Base-by-base conservation (phyloP, 2,329 filamentous ascomycete species). In the Botrytis tulipae region DNA sequence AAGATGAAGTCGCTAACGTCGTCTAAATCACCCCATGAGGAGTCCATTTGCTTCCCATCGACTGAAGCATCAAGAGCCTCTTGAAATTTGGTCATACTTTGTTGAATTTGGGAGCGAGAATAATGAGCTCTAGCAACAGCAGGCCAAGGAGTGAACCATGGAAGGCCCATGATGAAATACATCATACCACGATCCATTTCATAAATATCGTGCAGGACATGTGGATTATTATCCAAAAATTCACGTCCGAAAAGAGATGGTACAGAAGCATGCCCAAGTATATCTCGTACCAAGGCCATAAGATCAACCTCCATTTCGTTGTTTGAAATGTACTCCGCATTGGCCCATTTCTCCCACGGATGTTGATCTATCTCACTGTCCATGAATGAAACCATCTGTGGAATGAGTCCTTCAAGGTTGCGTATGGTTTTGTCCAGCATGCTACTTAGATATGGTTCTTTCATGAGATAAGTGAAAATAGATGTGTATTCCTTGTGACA, bases 341-440 rank as follows among this genome's bases (percentile, higher is more conserved):
- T 80, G 29, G 83, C 85, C n/a, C 80, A 82, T 48, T 88, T 85
- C 78, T 92, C 90, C 90, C 90, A 92, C 3, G 83, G 83, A 77
- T 85, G 84, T 74, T 91, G 88, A 77, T 92, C 90, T 37, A 92
- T 87, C 3, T 85, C 82, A 29, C 88, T 90, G 12, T 85, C 83
- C 54, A 85, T 85, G 77, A 90, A 90, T 0, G 88, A 89, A 57
- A 91, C 84, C 48, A 92, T 80, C 71, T 88, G 86, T 7, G 87
- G 86, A 18, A 87, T 83, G 29, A 85, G 83, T 10, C 81, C 79
- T 74, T 86, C 82, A 9, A 86, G 80, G 73, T 81, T 82, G 57
- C 76, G 80, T 63, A 81, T 83, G 10, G 82, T 83, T 22, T 76
- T 74, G 7, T 79, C 76, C 1, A 85, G 79, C 74, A 84, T 79